Evolutionary conservation across 2,329 filamentous ascomycete species (phyloP), one percentile per base, ranked within the genome.

Genomic region (Fusarium stilboides): DNA sequence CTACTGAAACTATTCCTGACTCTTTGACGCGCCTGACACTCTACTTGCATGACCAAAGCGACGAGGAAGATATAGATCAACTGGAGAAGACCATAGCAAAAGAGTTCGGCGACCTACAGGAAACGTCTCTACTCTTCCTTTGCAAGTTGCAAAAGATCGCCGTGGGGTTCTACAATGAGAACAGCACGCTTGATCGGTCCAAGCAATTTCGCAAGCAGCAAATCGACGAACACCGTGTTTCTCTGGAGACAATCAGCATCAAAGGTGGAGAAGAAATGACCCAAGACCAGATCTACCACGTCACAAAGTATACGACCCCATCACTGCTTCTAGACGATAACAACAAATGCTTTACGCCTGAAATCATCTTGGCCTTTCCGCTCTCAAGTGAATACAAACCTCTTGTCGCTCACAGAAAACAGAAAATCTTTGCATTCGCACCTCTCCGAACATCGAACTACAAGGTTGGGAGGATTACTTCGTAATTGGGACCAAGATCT

Each of bases 331-430:
- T 22, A 1, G 69, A 62, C 8, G 67, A 68, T 3, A 72, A 68
- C 17, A 63, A 60, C 1, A 53, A 68, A 3, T 57, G 31, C 5
- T 57, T 61, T 0, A 56, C n/a, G 2, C 54, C 70, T 0, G 64
- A 72, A 14, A 47, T 73, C 5, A n/a, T 71, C n/a, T 31, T 73
- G 14, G 70, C 68, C 0, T 73, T 72, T 22, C 69, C 70, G 1
- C n/a, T 72, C 6, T 53, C 44, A 6, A 34, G 8, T 2, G 5
- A 24, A 0, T 31, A 40, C 1, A 34, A 46, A 14, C 62, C 67
- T 3, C n/a, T 54, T 0, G 14, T 59, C 6, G 34, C 33, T 5
- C n/a, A 12, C 0, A 37, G 4, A 10, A 59, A 26, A 13, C 67
- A 68, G n/a, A 52, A 73, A 0, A 15, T 73, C 3, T 73, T 73